A percentile compares a stretch with the other conserved stretches of the same genome.
These are phyloP conservation scores for Nakazawaea populi DNA, from an alignment of 805 yeast genomes.

Conservation along the genomic window DNA sequence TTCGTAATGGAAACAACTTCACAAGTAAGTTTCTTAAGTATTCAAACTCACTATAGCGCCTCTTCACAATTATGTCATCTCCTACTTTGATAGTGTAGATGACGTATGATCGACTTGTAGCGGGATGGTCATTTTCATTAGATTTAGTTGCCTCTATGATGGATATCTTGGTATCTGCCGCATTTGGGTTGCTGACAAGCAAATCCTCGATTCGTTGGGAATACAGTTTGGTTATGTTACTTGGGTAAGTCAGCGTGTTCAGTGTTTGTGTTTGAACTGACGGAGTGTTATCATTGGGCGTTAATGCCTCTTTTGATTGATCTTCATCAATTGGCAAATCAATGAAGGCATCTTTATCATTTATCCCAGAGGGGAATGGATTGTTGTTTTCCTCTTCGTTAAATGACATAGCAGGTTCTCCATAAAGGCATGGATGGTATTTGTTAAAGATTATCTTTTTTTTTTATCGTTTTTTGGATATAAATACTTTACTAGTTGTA, in stretches of 20 bases:
- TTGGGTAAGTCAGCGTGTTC: background rate
- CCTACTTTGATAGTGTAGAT: conserved; percentile 76
- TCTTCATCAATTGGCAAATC: conserved; percentile 8
- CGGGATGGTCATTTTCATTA: conserved; percentile 50
- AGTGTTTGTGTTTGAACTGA: background rate
- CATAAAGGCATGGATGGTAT: background rate
- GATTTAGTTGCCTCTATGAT: conserved; percentile 84
- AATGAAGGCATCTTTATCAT: conserved; percentile 2
- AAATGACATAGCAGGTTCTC: background rate
- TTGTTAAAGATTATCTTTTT: background rate
- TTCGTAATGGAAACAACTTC: conserved; percentile 69
- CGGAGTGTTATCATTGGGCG: background rate
- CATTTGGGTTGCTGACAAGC: conserved; percentile 1
- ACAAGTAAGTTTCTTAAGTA: conserved; percentile 66
- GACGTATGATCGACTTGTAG: conserved; percentile 58
- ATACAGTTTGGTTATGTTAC: background rate
- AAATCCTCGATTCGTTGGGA: conserved; percentile 9
- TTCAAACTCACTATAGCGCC: conserved; percentile 92
- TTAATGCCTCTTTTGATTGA: background rate
- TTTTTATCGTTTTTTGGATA: background rate
- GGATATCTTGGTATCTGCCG: conserved; percentile 12
- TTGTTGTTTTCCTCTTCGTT: conserved; percentile 7
- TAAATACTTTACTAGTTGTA: background rate
- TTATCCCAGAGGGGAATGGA: conserved; percentile 1
- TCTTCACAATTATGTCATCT: conserved; percentile 52